These are phyloP conservation scores for Metarhizium rileyi DNA, from an alignment of 2,329 filamentous ascomycete species.

Conservation along the genomic window DNA sequence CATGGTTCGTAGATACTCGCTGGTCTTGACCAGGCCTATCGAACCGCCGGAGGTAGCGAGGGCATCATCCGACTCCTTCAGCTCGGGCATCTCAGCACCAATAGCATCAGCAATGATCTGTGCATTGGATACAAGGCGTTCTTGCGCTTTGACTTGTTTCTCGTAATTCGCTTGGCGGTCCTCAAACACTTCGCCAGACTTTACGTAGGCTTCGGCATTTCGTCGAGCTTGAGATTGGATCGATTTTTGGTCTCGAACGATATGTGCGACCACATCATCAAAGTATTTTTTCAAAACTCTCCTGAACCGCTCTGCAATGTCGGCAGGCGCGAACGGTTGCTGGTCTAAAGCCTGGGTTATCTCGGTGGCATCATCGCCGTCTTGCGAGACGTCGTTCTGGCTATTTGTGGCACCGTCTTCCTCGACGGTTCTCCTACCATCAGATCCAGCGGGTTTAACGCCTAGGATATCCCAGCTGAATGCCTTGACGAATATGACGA, in stretches of 20 bases:
- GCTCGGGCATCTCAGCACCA: constrained; percentile 84
- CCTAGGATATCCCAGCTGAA: constrained; percentile 95
- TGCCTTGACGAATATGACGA: constrained; percentile 91
- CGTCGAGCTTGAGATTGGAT: constrained; percentile 79
- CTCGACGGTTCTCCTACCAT: constrained; percentile 75
- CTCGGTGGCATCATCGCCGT: constrained; percentile 39
- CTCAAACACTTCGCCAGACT: constrained; percentile 96
- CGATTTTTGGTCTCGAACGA: constrained; percentile 85
- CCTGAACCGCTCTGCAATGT: constrained; percentile 76
- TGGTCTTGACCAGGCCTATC: constrained; percentile 88
- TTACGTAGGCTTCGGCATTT: constrained; percentile 96
- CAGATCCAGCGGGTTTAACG: constrained; percentile 58
- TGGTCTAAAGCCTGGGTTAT: constrained; percentile 45
- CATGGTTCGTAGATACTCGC: constrained; percentile 84
- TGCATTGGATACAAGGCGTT: constrained; percentile 81
- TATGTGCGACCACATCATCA: constrained; percentile 81
- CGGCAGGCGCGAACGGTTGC: constrained; percentile 58
- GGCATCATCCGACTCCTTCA: constrained; percentile 71
- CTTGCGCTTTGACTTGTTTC: constrained; percentile 83
- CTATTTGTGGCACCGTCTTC: constrained; percentile 63
- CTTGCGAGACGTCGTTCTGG: constrained; percentile 27
- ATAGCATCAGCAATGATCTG: constrained; percentile 85
- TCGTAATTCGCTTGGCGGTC: constrained; percentile 94
- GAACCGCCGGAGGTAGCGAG: constrained; percentile 58
- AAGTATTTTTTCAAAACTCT: constrained; percentile 83